Evolutionary conservation across 2,329 filamentous ascomycete genomes (phyloP).

Genomic region (Cadophora sp.): DNA sequence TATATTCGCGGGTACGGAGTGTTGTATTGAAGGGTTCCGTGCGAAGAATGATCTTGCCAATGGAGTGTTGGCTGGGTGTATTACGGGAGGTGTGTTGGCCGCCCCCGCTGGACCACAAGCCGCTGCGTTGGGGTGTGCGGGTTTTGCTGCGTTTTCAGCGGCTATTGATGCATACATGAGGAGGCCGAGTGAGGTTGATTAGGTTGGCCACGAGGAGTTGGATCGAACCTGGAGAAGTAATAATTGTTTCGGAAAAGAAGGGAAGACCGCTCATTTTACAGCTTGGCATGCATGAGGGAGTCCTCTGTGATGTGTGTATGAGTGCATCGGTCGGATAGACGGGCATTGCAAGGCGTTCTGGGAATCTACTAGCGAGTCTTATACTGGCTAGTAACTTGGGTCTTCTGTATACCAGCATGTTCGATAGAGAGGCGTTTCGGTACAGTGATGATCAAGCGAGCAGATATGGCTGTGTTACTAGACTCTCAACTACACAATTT

Average conservation of each 20-base stretch:
- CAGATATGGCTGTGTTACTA: constrained; percentile 1
- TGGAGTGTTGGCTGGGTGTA: constrained; percentile 84
- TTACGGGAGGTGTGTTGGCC: constrained; percentile 89
- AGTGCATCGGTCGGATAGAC: neutral
- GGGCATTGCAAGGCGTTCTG: constrained; percentile 22
- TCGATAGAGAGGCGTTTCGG: neutral
- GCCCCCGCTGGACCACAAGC: constrained; percentile 89
- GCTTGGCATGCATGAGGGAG: neutral
- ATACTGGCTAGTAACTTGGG: neutral
- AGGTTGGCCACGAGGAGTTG: too few species aligned
- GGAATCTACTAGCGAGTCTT: neutral
- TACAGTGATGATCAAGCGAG: neutral
- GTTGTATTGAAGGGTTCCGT: constrained; percentile 88
- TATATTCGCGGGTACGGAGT: constrained; percentile 91
- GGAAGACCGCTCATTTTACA: neutral
- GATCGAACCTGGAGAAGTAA: neutral
- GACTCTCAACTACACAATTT: constrained; percentile 3
- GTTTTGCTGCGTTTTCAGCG: constrained; percentile 90
- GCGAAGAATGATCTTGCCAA: constrained; percentile 95
- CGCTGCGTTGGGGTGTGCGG: constrained; percentile 83
- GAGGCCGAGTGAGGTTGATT: constrained; percentile 68
- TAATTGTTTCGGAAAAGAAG: neutral
- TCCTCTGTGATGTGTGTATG: constrained; percentile 14
- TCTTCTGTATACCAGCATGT: constrained; percentile 9
- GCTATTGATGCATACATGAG: constrained; percentile 94